Conservation (phyloP, 2,329 filamentous ascomycete species). For the Bimuria novae-zelandiae region DNA sequence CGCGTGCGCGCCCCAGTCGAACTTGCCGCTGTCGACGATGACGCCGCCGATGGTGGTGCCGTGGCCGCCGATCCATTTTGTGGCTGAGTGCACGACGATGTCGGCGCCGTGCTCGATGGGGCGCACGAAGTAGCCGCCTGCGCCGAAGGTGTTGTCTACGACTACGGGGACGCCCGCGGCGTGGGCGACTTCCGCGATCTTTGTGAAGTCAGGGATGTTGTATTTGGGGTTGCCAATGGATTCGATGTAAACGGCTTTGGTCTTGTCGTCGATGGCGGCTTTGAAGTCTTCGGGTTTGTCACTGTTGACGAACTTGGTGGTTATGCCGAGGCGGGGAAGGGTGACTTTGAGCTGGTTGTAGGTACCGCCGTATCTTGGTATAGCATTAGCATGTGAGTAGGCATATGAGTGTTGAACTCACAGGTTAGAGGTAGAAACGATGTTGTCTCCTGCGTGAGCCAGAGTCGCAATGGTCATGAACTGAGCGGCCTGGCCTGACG, state of each 20-base stretch:
- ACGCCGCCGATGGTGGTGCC: conserved; percentile 89
- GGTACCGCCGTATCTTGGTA: conserved; percentile 75
- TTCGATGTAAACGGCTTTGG: conserved; percentile 90
- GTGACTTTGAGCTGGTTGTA: conserved; percentile 98
- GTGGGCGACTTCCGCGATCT: conserved; percentile 80
- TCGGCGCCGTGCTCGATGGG: conserved; percentile 91
- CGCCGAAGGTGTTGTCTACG: conserved; percentile 92
- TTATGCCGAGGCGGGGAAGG: conserved; percentile 82
- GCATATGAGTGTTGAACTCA: conserved; percentile 10
- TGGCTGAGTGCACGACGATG: conserved; percentile 91
- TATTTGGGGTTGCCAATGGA: conserved; percentile 93
- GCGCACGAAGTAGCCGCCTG: conserved; percentile 83
- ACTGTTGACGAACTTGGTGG: conserved; percentile 83
- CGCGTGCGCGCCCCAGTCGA: conserved; percentile 87
- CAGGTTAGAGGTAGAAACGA: conserved; percentile 85
- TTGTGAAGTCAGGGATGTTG: conserved; percentile 89
- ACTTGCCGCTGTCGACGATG: conserved; percentile 86
- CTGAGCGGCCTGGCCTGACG: conserved; percentile 88
- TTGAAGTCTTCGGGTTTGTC: conserved; percentile 80
- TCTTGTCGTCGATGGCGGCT: conserved; percentile 85
- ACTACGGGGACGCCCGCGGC: conserved; percentile 63
- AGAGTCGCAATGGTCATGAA: conserved; percentile 87
- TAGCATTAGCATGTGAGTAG: neutral
- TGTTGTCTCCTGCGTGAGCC: conserved; percentile 89
- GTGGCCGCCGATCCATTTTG: conserved; percentile 97